Conservation (phyloP, 2,329 filamentous ascomycete species). For the Beauveria bassiana region DNA sequence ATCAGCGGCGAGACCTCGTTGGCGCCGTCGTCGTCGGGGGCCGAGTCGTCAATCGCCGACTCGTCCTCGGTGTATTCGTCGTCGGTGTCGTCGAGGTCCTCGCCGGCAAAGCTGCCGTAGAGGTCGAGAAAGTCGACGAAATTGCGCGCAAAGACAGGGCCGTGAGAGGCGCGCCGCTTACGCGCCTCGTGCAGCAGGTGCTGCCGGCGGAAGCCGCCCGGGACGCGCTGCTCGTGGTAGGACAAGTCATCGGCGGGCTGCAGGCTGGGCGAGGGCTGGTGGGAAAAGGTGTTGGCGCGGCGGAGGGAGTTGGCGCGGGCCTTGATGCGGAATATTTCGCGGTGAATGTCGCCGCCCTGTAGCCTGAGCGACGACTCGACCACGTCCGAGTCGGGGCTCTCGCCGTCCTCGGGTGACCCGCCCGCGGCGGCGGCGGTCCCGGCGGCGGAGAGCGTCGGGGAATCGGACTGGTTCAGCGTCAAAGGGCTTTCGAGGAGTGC, state of each 20-base stretch:
- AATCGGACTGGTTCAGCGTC: background rate
- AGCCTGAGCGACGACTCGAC: conserved; percentile 57
- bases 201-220: conserved; percentile 41
- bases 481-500: conserved; percentile 12
- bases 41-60: conserved; percentile 41
- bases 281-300: conserved; percentile 61
- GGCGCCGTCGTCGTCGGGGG: conserved; percentile 25
- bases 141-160: conserved; percentile 51
- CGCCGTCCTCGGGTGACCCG: conserved; percentile 16
- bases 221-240: conserved; percentile 34
- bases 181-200: conserved; percentile 30
- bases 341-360: conserved; percentile 71
- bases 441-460: conserved; percentile 12
- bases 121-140: conserved; percentile 71
- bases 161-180: conserved; percentile 27
- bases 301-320: conserved; percentile 43
- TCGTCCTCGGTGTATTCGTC: conserved; percentile 36
- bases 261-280: conserved; percentile 31
- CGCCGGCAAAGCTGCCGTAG: conserved; percentile 70
- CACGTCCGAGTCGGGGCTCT: conserved; percentile 30
- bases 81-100: conserved; percentile 50
- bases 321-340: conserved; percentile 68
- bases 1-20: conserved; percentile 52
- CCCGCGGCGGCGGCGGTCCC: conserved; percentile 11
- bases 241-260: conserved; percentile 23